Base-by-base conservation (phyloP, 169 alveolate species). In the Cryptosporidium ryanae region DNA sequence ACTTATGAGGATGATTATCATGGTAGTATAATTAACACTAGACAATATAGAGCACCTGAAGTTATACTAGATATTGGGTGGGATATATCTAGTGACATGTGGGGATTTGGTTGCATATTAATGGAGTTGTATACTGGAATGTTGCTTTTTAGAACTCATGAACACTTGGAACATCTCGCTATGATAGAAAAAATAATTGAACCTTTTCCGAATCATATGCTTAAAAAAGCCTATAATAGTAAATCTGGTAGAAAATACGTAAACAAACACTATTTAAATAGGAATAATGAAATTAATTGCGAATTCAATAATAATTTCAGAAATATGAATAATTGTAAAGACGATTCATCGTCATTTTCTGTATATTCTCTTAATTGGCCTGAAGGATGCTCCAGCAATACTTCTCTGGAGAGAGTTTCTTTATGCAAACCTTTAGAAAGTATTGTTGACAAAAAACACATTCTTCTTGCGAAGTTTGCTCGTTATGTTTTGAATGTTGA, bases 41-140 rank as follows among this genome's bases (percentile, higher is more conserved):
- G 99, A 63, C 98, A 98, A 66, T 98, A 98, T 90, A 90, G 99
- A 54, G 98, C 99, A 17, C 99, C 99, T 1, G 99, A 98, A 89
- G 99, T 97, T 15, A 97, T 97, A 38, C 84, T 98, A 67, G 97
- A 95, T 87, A 66, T 94, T 46, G 96, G 97, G 50, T 97, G 99
- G 99, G 94, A 95, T 82, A 95, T 92, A 84, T 92, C 95, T 54
- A 94, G 98, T 91, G 99, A 97, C 91, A 93, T 97, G 90, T 97
- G 99, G 99, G 95, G 98, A 25, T 91, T 96, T 82, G 99, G 98
- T 6, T 97, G 99, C 82, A 96, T 97, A 38, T 83, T 97, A 82
- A 92, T 94, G 66, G 99, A 97, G 93, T 64, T 97, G 18, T 96
- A 96, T 91, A 95, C 98, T 31, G 98, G 99, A 17, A 96, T 95